A percentile compares a stretch with the other conserved stretches of the same genome.
Conservation (phyloP, 2,329 filamentous ascomycete genomes). For the Diplodia mutila region DNA sequence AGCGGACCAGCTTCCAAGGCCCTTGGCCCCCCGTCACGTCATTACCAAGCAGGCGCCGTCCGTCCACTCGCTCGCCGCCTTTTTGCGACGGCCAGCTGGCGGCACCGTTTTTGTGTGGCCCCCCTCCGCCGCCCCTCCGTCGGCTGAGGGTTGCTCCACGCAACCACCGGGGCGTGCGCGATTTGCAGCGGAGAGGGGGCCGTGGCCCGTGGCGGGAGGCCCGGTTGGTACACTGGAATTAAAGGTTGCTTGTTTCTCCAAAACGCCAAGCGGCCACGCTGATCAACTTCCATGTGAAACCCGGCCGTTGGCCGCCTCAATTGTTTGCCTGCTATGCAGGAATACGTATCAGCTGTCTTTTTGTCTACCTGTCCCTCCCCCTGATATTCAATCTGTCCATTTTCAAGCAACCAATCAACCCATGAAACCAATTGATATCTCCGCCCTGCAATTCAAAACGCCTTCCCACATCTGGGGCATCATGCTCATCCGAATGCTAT, state of each 20-base stretch:
- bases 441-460: constrained; percentile 22
- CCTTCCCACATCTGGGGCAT: constrained; percentile 15
- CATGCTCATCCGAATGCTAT: constrained; percentile 24
- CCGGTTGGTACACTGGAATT: constrained; percentile 7
- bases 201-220: constrained; percentile 9
- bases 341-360: background rate
- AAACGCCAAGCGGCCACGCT: constrained; percentile 12
- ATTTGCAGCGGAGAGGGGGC: constrained; percentile 20
- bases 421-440: constrained; percentile 22
- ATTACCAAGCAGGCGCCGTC: background rate
- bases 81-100: background rate
- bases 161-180: background rate
- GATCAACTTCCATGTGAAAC: constrained; percentile 13
- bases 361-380: background rate
- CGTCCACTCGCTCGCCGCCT: background rate
- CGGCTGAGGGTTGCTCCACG: background rate
- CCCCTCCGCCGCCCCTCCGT: background rate
- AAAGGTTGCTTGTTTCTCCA: constrained; percentile 24
- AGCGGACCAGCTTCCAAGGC: background rate
- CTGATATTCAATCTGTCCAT: background rate
- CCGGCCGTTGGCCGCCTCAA: constrained; percentile 16
- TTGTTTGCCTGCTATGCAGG: constrained; percentile 5
- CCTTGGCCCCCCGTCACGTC: constrained; percentile 12
- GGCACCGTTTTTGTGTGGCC: background rate
- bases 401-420: background rate